Evolutionary conservation across 208 protist genomes (phyloP).

Genomic region (Strigomonas culicis): DNA sequence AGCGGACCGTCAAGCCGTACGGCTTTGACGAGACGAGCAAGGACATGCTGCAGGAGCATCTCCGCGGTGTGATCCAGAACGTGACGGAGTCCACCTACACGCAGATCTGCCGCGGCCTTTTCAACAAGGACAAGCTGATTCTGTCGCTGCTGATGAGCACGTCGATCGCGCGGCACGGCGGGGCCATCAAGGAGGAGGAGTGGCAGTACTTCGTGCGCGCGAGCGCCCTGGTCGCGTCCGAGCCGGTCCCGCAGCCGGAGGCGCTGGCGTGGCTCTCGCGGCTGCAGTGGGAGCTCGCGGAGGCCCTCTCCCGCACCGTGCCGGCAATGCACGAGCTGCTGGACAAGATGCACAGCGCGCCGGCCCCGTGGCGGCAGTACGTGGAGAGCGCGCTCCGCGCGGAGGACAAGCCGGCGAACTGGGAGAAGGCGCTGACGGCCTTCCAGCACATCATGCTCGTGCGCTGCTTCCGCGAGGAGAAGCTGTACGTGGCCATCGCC

Average conservation of each 20-base stretch:
- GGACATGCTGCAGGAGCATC: conserved; percentile 32
- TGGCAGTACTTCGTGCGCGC: conserved; percentile 93
- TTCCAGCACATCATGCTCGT: conserved; percentile 95
- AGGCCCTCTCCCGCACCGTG: conserved; percentile 79
- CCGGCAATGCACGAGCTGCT: conserved; percentile 59
- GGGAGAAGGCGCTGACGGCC: conserved; percentile 46
- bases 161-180: conserved; percentile 69
- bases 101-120: conserved; percentile 97
- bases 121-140: conserved; percentile 97
- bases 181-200: conserved; percentile 72
- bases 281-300: conserved; percentile 81
- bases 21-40: conserved; percentile 7
- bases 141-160: conserved; percentile 94
- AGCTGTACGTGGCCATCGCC: conserved; percentile 89
- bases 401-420: conserved; percentile 46
- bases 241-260: conserved; percentile 48
- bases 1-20: conserved; percentile 53
- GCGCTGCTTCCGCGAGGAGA: conserved; percentile 93
- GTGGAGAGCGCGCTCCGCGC: conserved; percentile 61
- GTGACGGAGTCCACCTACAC: conserved; percentile 92
- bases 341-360: conserved; percentile 37
- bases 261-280: conserved; percentile 64
- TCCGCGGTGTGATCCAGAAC: conserved; percentile 74
- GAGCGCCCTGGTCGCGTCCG: conserved; percentile 76
- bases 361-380: conserved; percentile 59